Base-by-base conservation (phyloP, 305 asterid species). In the Fraxinus dipetala region DNA sequence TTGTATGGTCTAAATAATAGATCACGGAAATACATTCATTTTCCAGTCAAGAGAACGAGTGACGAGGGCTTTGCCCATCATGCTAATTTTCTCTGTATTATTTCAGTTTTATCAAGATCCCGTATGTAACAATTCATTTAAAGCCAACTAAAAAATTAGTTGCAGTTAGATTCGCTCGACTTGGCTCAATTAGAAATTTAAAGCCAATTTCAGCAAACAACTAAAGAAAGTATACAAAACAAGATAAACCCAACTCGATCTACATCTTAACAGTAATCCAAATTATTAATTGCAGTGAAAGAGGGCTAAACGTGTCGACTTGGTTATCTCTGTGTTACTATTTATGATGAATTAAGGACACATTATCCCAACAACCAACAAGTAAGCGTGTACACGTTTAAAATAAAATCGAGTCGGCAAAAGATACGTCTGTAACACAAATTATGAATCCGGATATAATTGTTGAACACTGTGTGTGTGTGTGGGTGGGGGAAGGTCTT, bases 1-100 rank as follows among this genome's bases (percentile, higher is more conserved):
- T 48, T 31, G 24, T 45, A 26, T 85, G 84, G 80, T 72, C 83
- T 7, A 61, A 80, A 77, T 80, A 59, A 77, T 79, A 79, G 85
- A 22, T 72, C 72, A 14, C 35, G 59, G 72, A 75, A 61, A 45
- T 51, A 51, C 7, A 16, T 51, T 51, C 22, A 51, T 51, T 51
- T 51, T 51, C 43, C 78, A 74, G 79, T 30, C 28, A 77, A 59
- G 34, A 22, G 74, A 72, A 81, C 9, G 35, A 82, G 61, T 79
- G 59, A 48, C 69, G 32, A 59, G 6, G 48, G 78, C 22, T 72
- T 16, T 72, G 54, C 43, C 38, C 38, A 1, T 51, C 61, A 5
- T 4, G 9, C 22, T 4, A 51, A 51, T 51, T n/a, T 51, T 51
- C 22, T 51, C 2, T 5, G 8, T 16, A 51, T 51, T 5, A 5